These are phyloP conservation scores for Salix koriyanagi DNA, from an alignment of 345 rosid species.

Conservation along the genomic window DNA sequence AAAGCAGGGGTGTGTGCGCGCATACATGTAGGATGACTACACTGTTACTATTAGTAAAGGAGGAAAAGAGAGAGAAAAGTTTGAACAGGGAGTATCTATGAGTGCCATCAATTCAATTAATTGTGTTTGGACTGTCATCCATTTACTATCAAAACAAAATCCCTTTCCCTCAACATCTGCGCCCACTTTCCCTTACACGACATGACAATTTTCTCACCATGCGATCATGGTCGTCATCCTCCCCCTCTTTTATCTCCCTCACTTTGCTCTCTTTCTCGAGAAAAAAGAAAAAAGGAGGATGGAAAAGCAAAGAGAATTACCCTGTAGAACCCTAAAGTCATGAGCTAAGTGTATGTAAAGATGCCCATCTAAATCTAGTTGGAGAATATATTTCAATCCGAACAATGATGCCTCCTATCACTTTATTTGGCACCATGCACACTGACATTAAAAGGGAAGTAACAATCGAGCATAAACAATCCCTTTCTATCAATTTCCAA, in stretches of 20 bases:
- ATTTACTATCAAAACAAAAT: constrained; percentile 39
- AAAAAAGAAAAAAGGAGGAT: constrained; percentile 13
- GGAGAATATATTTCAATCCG: constrained; percentile 51
- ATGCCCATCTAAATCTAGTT: constrained; percentile 37
- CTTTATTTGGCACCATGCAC: constrained; percentile 28
- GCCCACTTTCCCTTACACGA: constrained; percentile 53
- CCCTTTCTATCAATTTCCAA: constrained; percentile 56
- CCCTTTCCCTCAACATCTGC: constrained; percentile 44
- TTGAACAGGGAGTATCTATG: constrained; percentile 32
- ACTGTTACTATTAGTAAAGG: neutral
- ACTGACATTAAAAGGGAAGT: constrained; percentile 5
- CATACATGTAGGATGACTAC: no score
- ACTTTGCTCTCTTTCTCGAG: constrained; percentile 25
- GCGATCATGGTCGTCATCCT: constrained; percentile 32
- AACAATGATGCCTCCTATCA: constrained; percentile 47
- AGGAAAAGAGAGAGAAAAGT: neutral
- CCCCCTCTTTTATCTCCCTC: neutral
- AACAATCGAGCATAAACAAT: constrained; percentile 18
- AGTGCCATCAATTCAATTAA: constrained; percentile 47
- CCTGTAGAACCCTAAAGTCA: constrained; percentile 32
- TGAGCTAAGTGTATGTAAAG: constrained; percentile 28
- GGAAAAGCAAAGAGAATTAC: constrained; percentile 30
- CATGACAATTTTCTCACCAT: constrained; percentile 44
- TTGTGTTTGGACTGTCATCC: constrained; percentile 63
- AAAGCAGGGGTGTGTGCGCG: neutral